A percentile compares a stretch with the other conserved stretches of the same genome.
phyloP scores from a whole-genome alignment of 2,329 filamentous ascomycete species.

The Aspergillus fumigatiaffinis region DNA sequence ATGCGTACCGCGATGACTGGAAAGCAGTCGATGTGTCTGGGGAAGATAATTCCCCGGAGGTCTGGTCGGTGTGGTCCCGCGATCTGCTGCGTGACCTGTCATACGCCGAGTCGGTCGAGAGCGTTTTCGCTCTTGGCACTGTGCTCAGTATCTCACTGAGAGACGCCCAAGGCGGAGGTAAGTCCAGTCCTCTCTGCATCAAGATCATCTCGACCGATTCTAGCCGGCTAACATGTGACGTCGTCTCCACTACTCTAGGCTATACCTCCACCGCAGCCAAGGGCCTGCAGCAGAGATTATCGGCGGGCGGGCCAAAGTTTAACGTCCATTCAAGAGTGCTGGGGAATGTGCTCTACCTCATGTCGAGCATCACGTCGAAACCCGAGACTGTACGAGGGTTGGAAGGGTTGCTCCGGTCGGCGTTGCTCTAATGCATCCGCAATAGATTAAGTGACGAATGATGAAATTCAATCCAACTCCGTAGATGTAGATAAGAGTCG shows the following conservation, averaged over 20 bases:
- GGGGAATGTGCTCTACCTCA: slow-evolving; percentile 59
- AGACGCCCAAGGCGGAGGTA: slow-evolving; percentile 47
- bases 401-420: slow-evolving; percentile 38
- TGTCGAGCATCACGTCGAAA: slow-evolving; percentile 53
- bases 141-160: slow-evolving; percentile 64
- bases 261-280: slow-evolving; percentile 56
- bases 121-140: slow-evolving; percentile 69
- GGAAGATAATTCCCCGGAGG: slow-evolving; percentile 9
- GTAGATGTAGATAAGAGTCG: too few relatives aligned
- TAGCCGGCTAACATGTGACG: slow-evolving; percentile 13
- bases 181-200: slow-evolving; percentile 13
- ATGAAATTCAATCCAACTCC: too few relatives aligned
- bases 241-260: slow-evolving; percentile 32
- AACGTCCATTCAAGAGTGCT: slow-evolving; percentile 57
- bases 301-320: slow-evolving; percentile 37
- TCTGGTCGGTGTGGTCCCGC: slow-evolving; percentile 70
- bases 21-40: neutral
- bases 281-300: slow-evolving; percentile 49
- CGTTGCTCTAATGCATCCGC: slow-evolving; percentile 21
- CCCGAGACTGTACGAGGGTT: slow-evolving; percentile 39
- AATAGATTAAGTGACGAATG: too few relatives aligned
- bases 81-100: slow-evolving; percentile 59
- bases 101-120: slow-evolving; percentile 52
- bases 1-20: slow-evolving; percentile 52
- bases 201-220: neutral